Evolutionary conservation across 1,139 yeast genomes (phyloP).

Genomic region (Suhomyces bribrorum): DNA sequence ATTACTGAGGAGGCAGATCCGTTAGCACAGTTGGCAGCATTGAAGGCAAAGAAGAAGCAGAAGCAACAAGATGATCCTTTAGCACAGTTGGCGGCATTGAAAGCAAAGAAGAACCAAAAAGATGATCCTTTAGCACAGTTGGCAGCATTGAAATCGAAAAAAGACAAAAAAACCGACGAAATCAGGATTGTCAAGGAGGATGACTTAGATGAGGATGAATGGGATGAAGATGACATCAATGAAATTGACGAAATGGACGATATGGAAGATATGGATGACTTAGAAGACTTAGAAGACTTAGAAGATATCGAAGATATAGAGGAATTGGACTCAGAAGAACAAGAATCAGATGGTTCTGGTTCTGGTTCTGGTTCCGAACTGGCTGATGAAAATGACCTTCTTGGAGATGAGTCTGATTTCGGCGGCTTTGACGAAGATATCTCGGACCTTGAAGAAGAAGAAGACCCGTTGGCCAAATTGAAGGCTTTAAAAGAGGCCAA

Average conservation of each 20-base stretch:
- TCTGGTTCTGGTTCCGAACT: constrained; percentile 11
- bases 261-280: constrained; percentile 9
- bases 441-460: constrained; percentile 16
- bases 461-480: constrained; percentile 23
- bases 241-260: constrained; percentile 11
- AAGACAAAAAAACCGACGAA: constrained; percentile 26
- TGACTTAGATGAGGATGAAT: constrained; percentile 19
- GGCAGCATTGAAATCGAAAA: constrained; percentile 42
- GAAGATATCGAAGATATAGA: constrained; percentile 19
- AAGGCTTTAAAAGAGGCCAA: constrained; percentile 20
- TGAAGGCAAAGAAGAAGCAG: constrained; percentile 14
- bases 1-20: constrained; percentile 14
- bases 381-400: constrained; percentile 18
- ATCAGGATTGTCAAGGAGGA: constrained; percentile 30
- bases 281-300: constrained; percentile 12
- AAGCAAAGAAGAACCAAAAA: constrained; percentile 18
- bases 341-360: constrained; percentile 19
- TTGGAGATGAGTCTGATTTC: constrained; percentile 10
- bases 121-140: constrained; percentile 46
- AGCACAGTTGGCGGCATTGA: constrained; percentile 21
- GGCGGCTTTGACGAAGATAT: constrained; percentile 5
- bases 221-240: constrained; percentile 11
- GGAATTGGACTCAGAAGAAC: constrained; percentile 17
- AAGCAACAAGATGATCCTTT: constrained; percentile 11
- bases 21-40: constrained; percentile 19